Evolutionary conservation across 106 monocot genomes (phyloP), one percentile per base, ranked within the genome.

Genomic region (Hemerocallis citrina): DNA sequence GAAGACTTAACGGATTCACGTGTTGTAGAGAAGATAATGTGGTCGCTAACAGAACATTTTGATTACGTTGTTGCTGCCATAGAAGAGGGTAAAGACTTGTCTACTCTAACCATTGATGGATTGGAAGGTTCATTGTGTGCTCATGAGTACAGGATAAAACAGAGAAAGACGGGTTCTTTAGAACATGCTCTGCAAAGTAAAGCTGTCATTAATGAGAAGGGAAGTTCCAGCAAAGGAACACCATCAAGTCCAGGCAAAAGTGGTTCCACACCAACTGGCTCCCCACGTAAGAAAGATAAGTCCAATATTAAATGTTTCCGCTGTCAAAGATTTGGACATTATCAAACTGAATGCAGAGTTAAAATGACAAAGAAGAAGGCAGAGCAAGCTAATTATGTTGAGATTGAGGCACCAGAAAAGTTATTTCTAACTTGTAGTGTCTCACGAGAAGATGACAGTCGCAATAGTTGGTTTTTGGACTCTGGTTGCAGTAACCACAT

Each of bases 21-120:
- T 30, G 57, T 57, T 30, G 28, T 57, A 27, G 57, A 57, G 25
- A 57, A 57, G 51, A 57, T 57, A 28, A 1, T 57, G 57, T 2
- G 57, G 10, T 30, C 30, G 2, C 30, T 57, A 5, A 57, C 57
- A 13, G 9, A 28, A 11, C 25, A 17, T 28, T 57, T 57, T 57
- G 57, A 31, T 30, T 14, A 57, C 30, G 31, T 57, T 57, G 57
- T 31, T 57, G 1, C 5, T 28, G 57, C 57, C 12, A 57, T 57
- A 7, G 57, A 5, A 57, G 57, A 57, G 30, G 25, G 25, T 7
- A 57, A 57, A 12, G 28, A 31, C 12, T 12, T 57, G 1, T 57
- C 57, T 27, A 14, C n/a, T 7, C 12, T 57, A 28, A 30, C 31
- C 28, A 57, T 57, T 57, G 25, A 6, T 1, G 1, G 57, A 13